phyloP scores from a whole-genome alignment of 805 yeast genomes.

The Maudiozyma barnettii region DNA sequence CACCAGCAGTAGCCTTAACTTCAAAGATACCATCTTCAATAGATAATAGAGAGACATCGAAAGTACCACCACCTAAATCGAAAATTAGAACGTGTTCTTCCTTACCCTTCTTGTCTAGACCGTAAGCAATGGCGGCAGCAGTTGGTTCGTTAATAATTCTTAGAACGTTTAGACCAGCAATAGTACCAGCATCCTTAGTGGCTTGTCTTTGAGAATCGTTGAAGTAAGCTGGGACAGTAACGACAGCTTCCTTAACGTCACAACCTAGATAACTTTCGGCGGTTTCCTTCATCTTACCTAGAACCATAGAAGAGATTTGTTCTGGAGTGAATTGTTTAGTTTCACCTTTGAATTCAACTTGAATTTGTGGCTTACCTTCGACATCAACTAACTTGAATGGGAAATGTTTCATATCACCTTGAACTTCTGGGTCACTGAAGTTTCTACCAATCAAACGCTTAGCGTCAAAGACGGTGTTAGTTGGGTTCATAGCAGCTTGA shows the following conservation, averaged over 20 bases:
- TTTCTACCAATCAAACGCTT: constrained; percentile 82
- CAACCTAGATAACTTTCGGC: constrained; percentile 87
- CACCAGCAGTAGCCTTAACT: constrained; percentile 82
- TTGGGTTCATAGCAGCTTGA: constrained; percentile 95
- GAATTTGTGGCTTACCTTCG: constrained; percentile 77
- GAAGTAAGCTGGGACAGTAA: constrained; percentile 93
- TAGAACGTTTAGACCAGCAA: constrained; percentile 87
- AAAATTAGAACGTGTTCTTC: constrained; percentile 88
- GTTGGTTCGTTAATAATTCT: constrained; percentile 94
- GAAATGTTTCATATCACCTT: constrained; percentile 58
- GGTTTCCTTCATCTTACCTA: constrained; percentile 85
- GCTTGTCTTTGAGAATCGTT: constrained; percentile 97
- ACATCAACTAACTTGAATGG: constrained; percentile 75
- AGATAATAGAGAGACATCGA: constrained; percentile 89
- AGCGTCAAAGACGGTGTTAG: constrained; percentile 90
- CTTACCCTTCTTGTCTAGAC: constrained; percentile 57
- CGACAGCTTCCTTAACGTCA: constrained; percentile 81
- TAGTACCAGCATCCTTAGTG: constrained; percentile 91
- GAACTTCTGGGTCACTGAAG: constrained; percentile 50
- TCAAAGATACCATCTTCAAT: constrained; percentile 95
- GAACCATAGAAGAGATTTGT: constrained; percentile 89
- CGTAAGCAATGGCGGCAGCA: constrained; percentile 97
- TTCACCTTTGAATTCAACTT: constrained; percentile 86
- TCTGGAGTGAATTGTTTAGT: constrained; percentile 82
- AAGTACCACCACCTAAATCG: constrained; percentile 98